Evolutionary conservation across 768 basidiomycete species (phyloP), one percentile per base, ranked within the genome.

Genomic region (Tylopilus rubrobrunneus): DNA sequence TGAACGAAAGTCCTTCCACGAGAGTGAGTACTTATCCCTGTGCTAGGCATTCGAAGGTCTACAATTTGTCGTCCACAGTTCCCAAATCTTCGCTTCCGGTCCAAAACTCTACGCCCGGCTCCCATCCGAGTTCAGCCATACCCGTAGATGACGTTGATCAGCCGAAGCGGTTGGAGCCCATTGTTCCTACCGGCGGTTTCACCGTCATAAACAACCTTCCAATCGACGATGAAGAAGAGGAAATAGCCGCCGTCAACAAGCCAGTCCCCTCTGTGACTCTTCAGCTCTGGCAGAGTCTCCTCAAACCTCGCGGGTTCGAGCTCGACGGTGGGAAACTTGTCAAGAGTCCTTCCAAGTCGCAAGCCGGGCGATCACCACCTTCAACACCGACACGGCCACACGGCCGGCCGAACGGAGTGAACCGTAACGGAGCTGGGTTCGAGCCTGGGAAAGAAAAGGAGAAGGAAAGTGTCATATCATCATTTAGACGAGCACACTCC

Each of bases 241-340:
- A 85, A 47, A 84, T 85, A 61, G 72, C 79, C 0, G 81, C 79
- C 0, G 67, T 77, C 17, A 73, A 82, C 11, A 80, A 76, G 49
- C 83, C 84, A n/a, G 71, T 82, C 1, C 85, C 85, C 1, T 75
- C 76, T 0, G 75, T 83, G 3, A 85, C 84, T 1, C 74, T 86
- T 40, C 81, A 84, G 53, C 76, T 90, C 8, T 91, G 89, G 89
- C 76, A 80, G 47, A 78, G 78, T 56, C 80, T 91, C 25, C 78
- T 91, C 28, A 77, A 80, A 52, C 73, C 79, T 27, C 79, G 88
- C 9, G 89, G 88, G 10, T 88, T 85, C 67, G 78, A 83, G 57
- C 68, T 88, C 51, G 69, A 78, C 19, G 75, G 51, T 11, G 81
- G 83, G 9, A 76, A 80, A 57, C 77, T 90, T 46, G 65, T 86